Base-by-base conservation (phyloP, 2,329 filamentous ascomycete genomes). In the Colletotrichum sojae region DNA sequence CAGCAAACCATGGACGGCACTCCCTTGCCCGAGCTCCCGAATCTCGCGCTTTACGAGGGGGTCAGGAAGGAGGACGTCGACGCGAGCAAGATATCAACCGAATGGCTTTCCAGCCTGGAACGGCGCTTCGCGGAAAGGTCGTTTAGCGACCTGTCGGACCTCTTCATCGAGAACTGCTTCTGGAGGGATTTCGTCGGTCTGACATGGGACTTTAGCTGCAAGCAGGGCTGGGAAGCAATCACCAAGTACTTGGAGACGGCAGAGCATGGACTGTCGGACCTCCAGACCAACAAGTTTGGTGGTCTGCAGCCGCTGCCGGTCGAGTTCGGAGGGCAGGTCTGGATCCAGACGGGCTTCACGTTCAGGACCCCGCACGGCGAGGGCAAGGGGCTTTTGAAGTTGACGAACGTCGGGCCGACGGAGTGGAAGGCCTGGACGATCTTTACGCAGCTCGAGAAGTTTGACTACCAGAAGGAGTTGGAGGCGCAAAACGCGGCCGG, bases 181-280 rank as follows among this genome's bases (percentile, higher is more conserved):
- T 76, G 75, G 65, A 71, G 76, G 10, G 77, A 78, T 51, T 72
- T 76, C 25, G 57, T 77, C 9, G 71, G 53, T 2, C 67, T 78
- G 4, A 71, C 67, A 8, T 78, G 77, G 76, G 77, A 79, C 65
- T 75, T 75, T 56, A 71, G 73, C 18, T 75, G 75, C 4, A 73
- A 75, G 16, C 73, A 72, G 2, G 73, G 74, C 9, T 66, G 59
- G 5, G 63, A 66, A 4, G 31, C 46, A 0, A 73, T 76, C 20
- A 18, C 40, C 40, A 43, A 53, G 13, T 73, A 71, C 31, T 43
- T 75, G 1, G 13, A 43, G 5, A 43, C 49, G 5, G 69, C 72
- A 15, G 45, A 51, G 3, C 61, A 71, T 15, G 55, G 16, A 2
- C 51, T 71, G 5, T 51, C 58, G 8, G 16, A 58, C 6, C 57